These are phyloP conservation scores for Ustilago vetiveriae DNA, from an alignment of 1,284 basidiomycete species.

Conservation along the genomic window DNA sequence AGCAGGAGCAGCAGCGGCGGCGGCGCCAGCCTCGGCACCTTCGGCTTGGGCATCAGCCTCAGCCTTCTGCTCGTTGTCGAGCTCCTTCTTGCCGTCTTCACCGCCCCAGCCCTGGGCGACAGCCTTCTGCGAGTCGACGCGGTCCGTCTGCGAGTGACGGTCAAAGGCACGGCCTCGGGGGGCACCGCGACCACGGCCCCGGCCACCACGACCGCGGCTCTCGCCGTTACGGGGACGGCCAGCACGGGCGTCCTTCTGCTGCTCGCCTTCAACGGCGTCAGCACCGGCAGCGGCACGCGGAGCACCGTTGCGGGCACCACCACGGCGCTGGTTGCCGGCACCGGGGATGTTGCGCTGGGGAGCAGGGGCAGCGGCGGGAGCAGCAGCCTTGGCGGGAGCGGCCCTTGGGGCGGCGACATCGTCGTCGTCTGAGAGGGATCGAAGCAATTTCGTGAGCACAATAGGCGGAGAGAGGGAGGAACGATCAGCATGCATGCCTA, in stretches of 20 bases:
- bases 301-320: constrained; percentile 49
- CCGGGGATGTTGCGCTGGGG: constrained; percentile 59
- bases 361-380: constrained; percentile 49
- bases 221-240: constrained; percentile 38
- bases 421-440: constrained; percentile 48
- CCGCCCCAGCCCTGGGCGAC: constrained; percentile 90
- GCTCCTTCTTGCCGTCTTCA: constrained; percentile 80
- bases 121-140: constrained; percentile 85
- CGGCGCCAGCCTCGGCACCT: constrained; percentile 56
- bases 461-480: not conserved
- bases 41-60: constrained; percentile 62
- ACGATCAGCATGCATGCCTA: constrained; percentile 5
- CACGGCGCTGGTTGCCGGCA: constrained; percentile 51
- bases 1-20: constrained; percentile 62
- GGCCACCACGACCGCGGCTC: constrained; percentile 68
- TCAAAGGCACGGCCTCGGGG: constrained; percentile 77
- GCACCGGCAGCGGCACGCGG: constrained; percentile 39
- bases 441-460: not conserved
- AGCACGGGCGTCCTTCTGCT: constrained; percentile 44
- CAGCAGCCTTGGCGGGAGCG: constrained; percentile 59
- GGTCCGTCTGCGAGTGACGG: constrained; percentile 83
- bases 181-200: constrained; percentile 71
- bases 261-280: constrained; percentile 45
- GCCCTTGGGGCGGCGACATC: constrained; percentile 48
- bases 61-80: constrained; percentile 79